These are phyloP conservation scores for Myxozyma neglecta DNA, from an alignment of 805 yeast genomes.

Conservation along the genomic window DNA sequence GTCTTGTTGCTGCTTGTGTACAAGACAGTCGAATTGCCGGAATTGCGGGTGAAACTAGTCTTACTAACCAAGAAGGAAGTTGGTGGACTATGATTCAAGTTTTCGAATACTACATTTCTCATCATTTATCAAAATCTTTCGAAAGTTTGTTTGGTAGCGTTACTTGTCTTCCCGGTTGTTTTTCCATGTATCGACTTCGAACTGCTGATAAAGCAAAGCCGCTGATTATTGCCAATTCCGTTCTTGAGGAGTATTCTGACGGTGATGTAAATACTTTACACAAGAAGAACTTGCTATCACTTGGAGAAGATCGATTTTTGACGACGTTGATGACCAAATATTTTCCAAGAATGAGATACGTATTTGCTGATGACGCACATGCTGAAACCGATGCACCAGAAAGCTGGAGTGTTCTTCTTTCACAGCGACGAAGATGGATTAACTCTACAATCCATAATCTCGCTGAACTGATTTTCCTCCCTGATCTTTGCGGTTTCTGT, in stretches of 20 bases:
- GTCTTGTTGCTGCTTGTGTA: constrained; percentile 59
- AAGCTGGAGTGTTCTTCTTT: constrained; percentile 50
- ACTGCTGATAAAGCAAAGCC: constrained; percentile 55
- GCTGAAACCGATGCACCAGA: constrained; percentile 61
- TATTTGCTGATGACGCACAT: constrained; percentile 59
- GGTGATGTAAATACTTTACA: constrained; percentile 60
- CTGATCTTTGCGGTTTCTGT: constrained; percentile 63
- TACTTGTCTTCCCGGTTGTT: constrained; percentile 69
- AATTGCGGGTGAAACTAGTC: constrained; percentile 62
- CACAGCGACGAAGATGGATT: constrained; percentile 66
- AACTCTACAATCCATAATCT: constrained; percentile 65
- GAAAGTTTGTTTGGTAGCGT: constrained; percentile 63
- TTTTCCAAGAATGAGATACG: constrained; percentile 56
- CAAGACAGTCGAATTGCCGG: constrained; percentile 60
- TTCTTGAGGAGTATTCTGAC: constrained; percentile 57
- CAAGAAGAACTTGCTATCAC: constrained; percentile 58
- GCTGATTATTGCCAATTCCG: constrained; percentile 58
- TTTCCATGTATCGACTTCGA: constrained; percentile 54
- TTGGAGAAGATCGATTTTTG: constrained; percentile 63
- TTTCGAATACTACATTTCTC: constrained; percentile 63
- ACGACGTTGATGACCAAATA: constrained; percentile 59
- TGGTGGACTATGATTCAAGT: constrained; percentile 65
- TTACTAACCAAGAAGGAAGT: constrained; percentile 53
- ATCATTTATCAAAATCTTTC: constrained; percentile 63
- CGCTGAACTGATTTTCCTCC: constrained; percentile 55